A percentile compares a stretch with the other conserved stretches of the same genome.
phyloP scores from a whole-genome alignment of 1,139 yeast genomes.

The Candida smagusa region DNA sequence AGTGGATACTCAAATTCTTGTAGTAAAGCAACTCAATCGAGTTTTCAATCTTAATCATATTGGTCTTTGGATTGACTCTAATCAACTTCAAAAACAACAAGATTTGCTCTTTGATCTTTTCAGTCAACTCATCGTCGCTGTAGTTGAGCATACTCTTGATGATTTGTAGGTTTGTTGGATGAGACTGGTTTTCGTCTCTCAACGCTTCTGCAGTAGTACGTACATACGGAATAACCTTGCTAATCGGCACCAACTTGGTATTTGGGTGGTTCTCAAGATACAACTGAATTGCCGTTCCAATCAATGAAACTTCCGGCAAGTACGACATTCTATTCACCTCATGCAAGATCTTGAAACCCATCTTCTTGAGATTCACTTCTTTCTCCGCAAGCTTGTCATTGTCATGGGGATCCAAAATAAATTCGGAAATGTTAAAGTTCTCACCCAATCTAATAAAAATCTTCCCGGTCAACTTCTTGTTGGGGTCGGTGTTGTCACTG shows the following conservation, averaged over 20 bases:
- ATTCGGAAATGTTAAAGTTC: constrained; percentile 28
- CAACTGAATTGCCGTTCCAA: constrained; percentile 38
- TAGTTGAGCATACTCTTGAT: constrained; percentile 13
- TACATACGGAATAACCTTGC: constrained; percentile 29
- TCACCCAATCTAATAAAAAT: constrained; percentile 39
- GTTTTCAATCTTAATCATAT: constrained; percentile 28
- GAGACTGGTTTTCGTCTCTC: constrained; percentile 19
- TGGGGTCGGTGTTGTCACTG: constrained; percentile 24
- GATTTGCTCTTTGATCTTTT: constrained; percentile 28
- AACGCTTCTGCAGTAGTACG: constrained; percentile 22
- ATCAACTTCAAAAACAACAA: constrained; percentile 35
- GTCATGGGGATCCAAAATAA: constrained; percentile 12
- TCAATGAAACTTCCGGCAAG: constrained; percentile 37
- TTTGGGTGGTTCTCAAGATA: constrained; percentile 22
- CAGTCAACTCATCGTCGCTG: constrained; percentile 13
- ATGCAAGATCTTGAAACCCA: constrained; percentile 42
- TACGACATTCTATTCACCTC: constrained; percentile 36
- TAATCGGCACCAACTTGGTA: constrained; percentile 15
- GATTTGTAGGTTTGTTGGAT: constrained; percentile 20
- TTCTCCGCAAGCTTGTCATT: constrained; percentile 14
- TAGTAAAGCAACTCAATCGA: constrained; percentile 44
- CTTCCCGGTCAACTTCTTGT: constrained; percentile 32
- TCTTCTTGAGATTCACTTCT: constrained; percentile 37
- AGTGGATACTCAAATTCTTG: constrained; percentile 42
- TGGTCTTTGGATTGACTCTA: constrained; percentile 26